phyloP scores from a whole-genome alignment of 2,329 filamentous ascomycete species.

The Cordyceps cicadae region DNA sequence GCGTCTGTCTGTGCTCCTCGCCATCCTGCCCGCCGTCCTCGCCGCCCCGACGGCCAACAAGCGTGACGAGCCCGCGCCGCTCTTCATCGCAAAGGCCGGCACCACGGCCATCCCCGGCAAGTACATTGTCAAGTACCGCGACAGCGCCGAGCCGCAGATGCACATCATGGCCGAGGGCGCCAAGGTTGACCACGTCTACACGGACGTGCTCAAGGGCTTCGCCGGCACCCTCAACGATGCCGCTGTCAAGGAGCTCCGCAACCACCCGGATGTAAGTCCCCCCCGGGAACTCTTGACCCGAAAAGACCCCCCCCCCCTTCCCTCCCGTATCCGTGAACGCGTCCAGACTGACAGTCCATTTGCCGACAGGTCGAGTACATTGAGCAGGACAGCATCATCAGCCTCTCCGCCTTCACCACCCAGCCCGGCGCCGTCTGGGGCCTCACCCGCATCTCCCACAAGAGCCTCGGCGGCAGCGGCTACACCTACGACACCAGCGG shows the following conservation, averaged over 20 bases:
- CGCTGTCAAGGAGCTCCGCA: constrained; percentile 17
- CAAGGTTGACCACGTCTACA: constrained; percentile 20
- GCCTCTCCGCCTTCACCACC: constrained; percentile 42
- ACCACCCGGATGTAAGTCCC: constrained; percentile 19
- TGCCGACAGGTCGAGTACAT: constrained; percentile 26
- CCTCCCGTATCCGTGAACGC: too few species aligned
- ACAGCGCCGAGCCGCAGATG: constrained; percentile 14
- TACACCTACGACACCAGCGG: constrained; percentile 32
- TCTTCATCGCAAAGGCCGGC: constrained; percentile 16
- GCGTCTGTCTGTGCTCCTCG: constrained; percentile 19
- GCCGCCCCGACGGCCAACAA: constrained; percentile 17
- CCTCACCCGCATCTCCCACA: constrained; percentile 30
- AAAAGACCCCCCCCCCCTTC: too few species aligned
- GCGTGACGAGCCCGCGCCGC: constrained; percentile 21
- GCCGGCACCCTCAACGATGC: constrained; percentile 16
- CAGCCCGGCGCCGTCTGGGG: constrained; percentile 34
- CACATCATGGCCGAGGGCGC: constrained; percentile 15
- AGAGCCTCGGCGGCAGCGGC: constrained; percentile 17
- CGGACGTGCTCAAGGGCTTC: constrained; percentile 19
- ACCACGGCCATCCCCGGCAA: constrained; percentile 18
- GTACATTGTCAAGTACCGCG: constrained; percentile 25
- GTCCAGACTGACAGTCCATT: too few species aligned
- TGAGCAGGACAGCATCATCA: constrained; percentile 32
- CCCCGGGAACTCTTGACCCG: neutral
- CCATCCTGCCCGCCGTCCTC: constrained; percentile 18